phyloP scores from a whole-genome alignment of 495 filamentous ascomycete genomes.

The Neurospora sp. region DNA sequence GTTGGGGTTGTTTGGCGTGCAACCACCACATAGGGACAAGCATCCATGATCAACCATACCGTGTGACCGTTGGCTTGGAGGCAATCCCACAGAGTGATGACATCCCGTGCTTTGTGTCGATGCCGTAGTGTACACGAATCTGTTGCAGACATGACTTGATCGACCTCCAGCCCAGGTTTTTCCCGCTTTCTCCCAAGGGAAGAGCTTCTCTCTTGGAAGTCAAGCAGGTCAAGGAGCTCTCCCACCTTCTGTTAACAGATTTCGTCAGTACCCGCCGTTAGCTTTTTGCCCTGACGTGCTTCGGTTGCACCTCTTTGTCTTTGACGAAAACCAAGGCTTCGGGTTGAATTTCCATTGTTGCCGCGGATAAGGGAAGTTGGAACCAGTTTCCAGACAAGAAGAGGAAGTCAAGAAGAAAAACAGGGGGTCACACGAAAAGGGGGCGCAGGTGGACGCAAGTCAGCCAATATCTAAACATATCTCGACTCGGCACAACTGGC shows the following conservation, averaged over 20 bases:
- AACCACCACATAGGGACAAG: not conserved
- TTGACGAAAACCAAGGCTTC: not conserved
- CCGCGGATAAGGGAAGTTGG: not conserved
- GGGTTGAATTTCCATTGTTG: not conserved
- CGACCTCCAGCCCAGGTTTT: not conserved
- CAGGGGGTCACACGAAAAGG: not conserved
- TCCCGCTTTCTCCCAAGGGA: not conserved
- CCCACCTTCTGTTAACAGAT: not conserved
- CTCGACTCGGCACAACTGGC: not conserved
- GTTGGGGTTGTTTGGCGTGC: not conserved
- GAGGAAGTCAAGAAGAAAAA: not conserved
- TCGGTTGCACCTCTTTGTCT: not conserved
- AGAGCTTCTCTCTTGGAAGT: not conserved
- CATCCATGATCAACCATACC: not conserved
- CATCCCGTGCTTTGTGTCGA: slow-evolving; percentile 10
- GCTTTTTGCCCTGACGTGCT: not conserved
- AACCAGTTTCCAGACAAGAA: not conserved
- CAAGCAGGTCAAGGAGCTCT: not conserved
- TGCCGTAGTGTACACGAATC: not conserved
- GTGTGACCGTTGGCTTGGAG: slow-evolving; percentile 1
- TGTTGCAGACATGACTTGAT: not conserved
- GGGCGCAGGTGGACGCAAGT: not conserved
- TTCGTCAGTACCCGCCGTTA: not conserved
- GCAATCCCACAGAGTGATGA: slow-evolving; percentile 4
- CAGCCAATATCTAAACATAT: not conserved